Base-by-base conservation (phyloP, 768 basidiomycete species). In the Naematelia encephala region DNA sequence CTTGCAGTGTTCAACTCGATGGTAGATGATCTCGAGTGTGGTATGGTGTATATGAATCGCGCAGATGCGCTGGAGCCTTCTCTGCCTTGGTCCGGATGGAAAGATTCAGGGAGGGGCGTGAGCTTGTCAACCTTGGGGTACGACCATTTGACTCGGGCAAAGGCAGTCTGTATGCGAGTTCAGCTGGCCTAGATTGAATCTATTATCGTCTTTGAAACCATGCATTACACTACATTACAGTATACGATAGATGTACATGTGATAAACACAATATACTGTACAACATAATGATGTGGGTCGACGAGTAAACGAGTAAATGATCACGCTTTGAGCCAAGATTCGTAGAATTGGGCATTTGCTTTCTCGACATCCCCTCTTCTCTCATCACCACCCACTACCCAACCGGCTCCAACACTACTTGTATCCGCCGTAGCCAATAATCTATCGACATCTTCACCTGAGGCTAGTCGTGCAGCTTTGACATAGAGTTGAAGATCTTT, bases 1-100 rank as follows among this genome's bases (percentile, higher is more conserved):
- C 82, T 74, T 46, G 63, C 88, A 61, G 85, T 83, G 0, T 96
- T 97, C 79, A 67, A 86, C 57, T 77, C 74, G 48, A 79, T 94
- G 23, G 84, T 82, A 5, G 86, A 88, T 51, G 82, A 84, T 62
- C 76, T 98, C 28, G 85, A 93, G 57, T 86, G 88, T 0, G 96
- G 96, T 2, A 99, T 93, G 0, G 91, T 98, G 4, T 98, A 90
- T 77, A 76, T 94, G 71, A 99, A 99, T 78, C 81, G 91, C 83
- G 87, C 66, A 57, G 94, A 99, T 77, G 87, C 81, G 70, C 82
- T 96, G 22, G 96, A 99, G 70, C 94, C 96, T 1, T 91, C 92
- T 3, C 80, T 98, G 1, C 83, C 89, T 0, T 99, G 96, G 96
- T 89, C 87, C 2, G 96, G 94, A 1, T 87, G 90, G 48, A 98